A percentile compares a stretch with the other conserved stretches of the same genome.
Evolutionary conservation across 129 eudicot genomes (phyloP).

Genomic region (Flaveria sonorensis): DNA sequence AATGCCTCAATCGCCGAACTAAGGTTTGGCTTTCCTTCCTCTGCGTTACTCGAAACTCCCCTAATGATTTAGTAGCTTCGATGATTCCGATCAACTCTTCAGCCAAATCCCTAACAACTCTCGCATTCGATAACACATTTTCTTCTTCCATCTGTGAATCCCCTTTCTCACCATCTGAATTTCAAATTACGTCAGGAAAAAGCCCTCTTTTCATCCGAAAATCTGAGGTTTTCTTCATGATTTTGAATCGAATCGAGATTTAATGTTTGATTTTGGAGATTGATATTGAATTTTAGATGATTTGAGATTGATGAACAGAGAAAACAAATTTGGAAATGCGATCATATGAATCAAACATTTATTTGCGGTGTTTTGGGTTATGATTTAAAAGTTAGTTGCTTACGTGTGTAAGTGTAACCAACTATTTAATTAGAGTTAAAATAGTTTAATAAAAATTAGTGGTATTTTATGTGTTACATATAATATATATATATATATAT

Average conservation of each 20-base stretch:
- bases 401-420: slow-evolving; percentile 25
- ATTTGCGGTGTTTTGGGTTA: slow-evolving; percentile 29
- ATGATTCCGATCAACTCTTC: slow-evolving; percentile 54
- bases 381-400: slow-evolving; percentile 31
- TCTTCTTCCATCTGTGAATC: slow-evolving; percentile 43
- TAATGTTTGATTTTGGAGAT: not conserved
- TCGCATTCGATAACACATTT: slow-evolving; percentile 22
- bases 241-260: not conserved
- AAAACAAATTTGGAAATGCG: slow-evolving; percentile 26
- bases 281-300: not conserved
- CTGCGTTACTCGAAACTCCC: slow-evolving; percentile 62
- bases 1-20: slow-evolving; percentile 53
- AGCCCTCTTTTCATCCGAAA: not conserved
- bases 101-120: slow-evolving; percentile 44
- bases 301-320: slow-evolving; percentile 29
- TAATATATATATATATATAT: too few relatives aligned
- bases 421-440: too few relatives aligned
- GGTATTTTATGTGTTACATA: too few relatives aligned
- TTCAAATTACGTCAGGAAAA: not conserved
- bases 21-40: slow-evolving; percentile 58
- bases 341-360: slow-evolving; percentile 37
- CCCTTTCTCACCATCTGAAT: slow-evolving; percentile 41
- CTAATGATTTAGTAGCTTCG: slow-evolving; percentile 47
- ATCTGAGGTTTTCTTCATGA: slow-evolving; percentile 22
- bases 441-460: too few relatives aligned